A percentile compares a stretch with the other conserved stretches of the same genome.
phyloP scores from a whole-genome alignment of 805 yeast species.

The Teunomyces tritomae region DNA sequence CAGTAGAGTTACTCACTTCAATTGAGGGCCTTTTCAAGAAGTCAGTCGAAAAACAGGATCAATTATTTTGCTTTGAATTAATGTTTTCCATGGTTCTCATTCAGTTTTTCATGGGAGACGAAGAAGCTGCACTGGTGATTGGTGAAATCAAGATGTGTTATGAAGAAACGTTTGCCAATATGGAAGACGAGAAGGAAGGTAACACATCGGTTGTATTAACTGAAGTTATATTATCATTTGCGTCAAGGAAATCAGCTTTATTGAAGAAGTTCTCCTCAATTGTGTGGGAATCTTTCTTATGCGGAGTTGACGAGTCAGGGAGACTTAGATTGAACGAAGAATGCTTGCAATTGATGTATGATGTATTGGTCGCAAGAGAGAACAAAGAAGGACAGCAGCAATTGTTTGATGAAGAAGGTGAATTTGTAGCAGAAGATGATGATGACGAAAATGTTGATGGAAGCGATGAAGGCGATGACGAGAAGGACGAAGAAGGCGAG shows the following conservation, averaged over 20 bases:
- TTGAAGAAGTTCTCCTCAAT: conserved; percentile 35
- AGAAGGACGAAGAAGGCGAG: conserved; percentile 21
- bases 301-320: conserved; percentile 26
- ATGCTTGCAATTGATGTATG: conserved; percentile 34
- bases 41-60: conserved; percentile 40
- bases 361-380: conserved; percentile 56
- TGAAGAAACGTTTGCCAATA: conserved; percentile 34
- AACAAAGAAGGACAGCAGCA: conserved; percentile 76
- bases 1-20: conserved; percentile 43
- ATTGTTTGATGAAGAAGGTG: conserved; percentile 63
- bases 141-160: conserved; percentile 70
- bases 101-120: conserved; percentile 73
- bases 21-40: conserved; percentile 28
- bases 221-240: conserved; percentile 46
- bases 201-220: conserved; percentile 36
- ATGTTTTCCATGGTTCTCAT: conserved; percentile 73
- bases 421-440: conserved; percentile 22
- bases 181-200: conserved; percentile 32
- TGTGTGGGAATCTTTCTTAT: conserved; percentile 42
- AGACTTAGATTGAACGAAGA: conserved; percentile 25
- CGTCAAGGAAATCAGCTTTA: conserved; percentile 35
- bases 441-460: conserved; percentile 27
- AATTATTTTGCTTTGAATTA: conserved; percentile 67
- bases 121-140: conserved; percentile 72
- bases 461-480: conserved; percentile 23